phyloP scores from a whole-genome alignment of 257 asterid genomes.

The Nicotiana undulata region DNA sequence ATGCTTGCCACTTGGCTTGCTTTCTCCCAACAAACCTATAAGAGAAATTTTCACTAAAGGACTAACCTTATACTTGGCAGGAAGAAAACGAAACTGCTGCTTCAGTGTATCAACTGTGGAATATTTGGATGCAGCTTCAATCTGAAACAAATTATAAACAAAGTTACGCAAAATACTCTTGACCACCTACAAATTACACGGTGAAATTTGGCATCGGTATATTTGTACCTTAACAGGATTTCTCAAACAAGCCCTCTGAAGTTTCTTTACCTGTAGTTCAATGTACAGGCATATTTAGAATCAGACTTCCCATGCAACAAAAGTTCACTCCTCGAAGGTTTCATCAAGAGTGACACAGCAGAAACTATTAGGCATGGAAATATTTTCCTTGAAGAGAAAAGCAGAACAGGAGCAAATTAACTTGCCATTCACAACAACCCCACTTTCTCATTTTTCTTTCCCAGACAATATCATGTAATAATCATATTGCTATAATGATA shows the following conservation, averaged over 20 bases:
- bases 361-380: background rate
- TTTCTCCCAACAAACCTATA: no score
- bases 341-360: background rate
- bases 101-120: conserved; percentile 86
- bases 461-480: background rate
- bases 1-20: no score
- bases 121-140: conserved; percentile 77
- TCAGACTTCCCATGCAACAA: background rate
- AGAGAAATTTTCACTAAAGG: no score
- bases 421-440: background rate
- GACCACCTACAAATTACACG: background rate
- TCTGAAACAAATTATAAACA: conserved; percentile 29
- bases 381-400: background rate
- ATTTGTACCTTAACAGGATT: conserved; percentile 75
- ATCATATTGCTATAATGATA: background rate
- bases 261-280: conserved; percentile 61
- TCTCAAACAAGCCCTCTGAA: conserved; percentile 82
- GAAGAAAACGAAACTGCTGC: conserved; percentile 54
- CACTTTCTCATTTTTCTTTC: background rate
- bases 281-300: background rate
- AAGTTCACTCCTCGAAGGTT: background rate
- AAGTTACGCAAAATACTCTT: background rate
- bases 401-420: background rate
- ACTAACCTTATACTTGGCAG: no score
- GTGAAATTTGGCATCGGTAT: background rate